Evolutionary conservation across 176 grass and related monocot species (phyloP), one percentile per base, ranked within the genome.

Genomic region (Elymus sibiricus): DNA sequence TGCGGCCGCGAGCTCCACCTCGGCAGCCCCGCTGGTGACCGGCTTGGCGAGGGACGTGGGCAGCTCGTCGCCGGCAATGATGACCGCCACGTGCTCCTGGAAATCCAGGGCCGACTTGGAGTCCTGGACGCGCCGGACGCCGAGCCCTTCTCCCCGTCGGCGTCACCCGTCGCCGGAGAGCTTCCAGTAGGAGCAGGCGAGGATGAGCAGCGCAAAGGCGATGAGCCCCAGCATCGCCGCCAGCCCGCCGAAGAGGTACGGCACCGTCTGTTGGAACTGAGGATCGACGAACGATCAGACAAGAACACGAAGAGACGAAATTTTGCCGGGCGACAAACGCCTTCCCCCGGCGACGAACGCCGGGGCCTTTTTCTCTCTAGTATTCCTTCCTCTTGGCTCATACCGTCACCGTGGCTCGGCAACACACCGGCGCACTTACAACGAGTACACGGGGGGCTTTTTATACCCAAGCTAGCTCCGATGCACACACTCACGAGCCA

Each of bases 101-200:
- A 55, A 76, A 11, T 55, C 86, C n/a, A 47, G 21, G 12, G 64
- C 34, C 15, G 37, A 32, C 59, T 29, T 58, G 35, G 78, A 69
- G 37, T 26, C 59, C 24, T 58, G 35, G 78, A 69, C 34, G 64
- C 69, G 0, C 78, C 17, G 31, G 58, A 42, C 27, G 51, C 84
- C 31, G 24, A 63, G 60, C 0, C 32, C 78, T 89, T 87, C 55
- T 80, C 89, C 10, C 42, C 86, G 13, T 40, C 79, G n/a, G 19
- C 53, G 22, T 1, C 81, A 35, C 58, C 56, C 6, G 73, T 29
- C 46, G 11, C 83, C 80, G 0, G 95, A 95, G 32, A 98, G 88
- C 86, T 95, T 98, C 93, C 93, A 94, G 89, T 95, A 98, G 59
- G 95, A 94, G 84, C 93, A 94, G 1, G 95, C 89, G 19, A 98